phyloP scores from a whole-genome alignment of 2,329 filamentous ascomycete species.

The Claviceps africana region DNA sequence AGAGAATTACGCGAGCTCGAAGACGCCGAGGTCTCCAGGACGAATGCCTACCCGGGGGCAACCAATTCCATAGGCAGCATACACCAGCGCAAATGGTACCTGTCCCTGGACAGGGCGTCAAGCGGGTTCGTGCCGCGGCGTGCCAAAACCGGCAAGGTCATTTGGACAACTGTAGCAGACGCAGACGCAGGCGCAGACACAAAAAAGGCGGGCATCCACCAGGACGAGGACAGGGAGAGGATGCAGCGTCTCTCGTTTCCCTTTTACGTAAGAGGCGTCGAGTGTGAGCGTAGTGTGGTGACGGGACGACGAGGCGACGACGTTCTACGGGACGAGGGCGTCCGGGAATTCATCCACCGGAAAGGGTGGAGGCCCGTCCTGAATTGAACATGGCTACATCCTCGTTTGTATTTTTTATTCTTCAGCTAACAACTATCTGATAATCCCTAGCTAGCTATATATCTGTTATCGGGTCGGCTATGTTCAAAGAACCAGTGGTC shows the following conservation, averaged over 20 bases:
- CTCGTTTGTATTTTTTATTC: background rate
- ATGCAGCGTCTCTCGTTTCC: conserved; percentile 30
- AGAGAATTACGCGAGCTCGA: conserved; percentile 30
- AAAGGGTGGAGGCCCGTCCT: conserved; percentile 44
- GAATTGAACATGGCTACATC: conserved; percentile 12
- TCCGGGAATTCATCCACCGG: conserved; percentile 40
- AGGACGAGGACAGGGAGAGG: background rate
- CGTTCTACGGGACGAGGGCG: conserved; percentile 46
- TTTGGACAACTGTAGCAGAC: conserved; percentile 3
- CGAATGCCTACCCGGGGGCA: conserved; percentile 54
- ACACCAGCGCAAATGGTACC: conserved; percentile 53
- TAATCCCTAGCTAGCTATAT: background rate
- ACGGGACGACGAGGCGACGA: conserved; percentile 47
- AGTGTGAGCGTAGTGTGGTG: conserved; percentile 50
- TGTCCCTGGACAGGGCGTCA: conserved; percentile 44
- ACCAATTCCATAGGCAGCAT: conserved; percentile 52
- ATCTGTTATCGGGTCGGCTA: background rate
- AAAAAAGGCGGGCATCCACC: background rate
- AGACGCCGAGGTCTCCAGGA: conserved; percentile 39
- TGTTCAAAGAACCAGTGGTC: background rate
- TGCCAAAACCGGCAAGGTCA: conserved; percentile 5
- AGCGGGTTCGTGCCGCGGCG: conserved; percentile 39
- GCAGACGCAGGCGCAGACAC: background rate
- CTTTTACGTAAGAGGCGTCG: conserved; percentile 47
- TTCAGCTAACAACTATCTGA: background rate